These are phyloP conservation scores for Wickerhamomyces hampshirensis DNA, from an alignment of 805 yeast species.

Conservation along the genomic window DNA sequence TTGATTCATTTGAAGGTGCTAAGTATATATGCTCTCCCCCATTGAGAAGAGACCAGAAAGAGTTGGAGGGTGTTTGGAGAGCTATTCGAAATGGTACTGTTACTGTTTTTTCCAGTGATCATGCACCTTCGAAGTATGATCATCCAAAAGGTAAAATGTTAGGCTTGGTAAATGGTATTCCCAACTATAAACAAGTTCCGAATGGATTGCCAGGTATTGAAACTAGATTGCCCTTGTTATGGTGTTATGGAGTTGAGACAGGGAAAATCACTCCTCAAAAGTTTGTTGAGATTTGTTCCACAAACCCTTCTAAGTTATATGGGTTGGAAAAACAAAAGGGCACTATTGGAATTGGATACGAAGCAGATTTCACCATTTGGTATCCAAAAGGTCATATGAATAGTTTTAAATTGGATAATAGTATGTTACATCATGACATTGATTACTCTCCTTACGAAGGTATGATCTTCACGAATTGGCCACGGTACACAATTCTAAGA, in stretches of 20 bases:
- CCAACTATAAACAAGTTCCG: slow-evolving; percentile 40
- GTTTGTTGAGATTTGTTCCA: slow-evolving; percentile 40
- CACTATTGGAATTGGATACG: slow-evolving; percentile 39
- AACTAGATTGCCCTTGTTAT: slow-evolving; percentile 40
- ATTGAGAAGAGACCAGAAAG: slow-evolving; percentile 33
- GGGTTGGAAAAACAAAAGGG: slow-evolving; percentile 40
- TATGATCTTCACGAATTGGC: slow-evolving; percentile 39
- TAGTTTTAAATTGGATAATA: slow-evolving; percentile 25
- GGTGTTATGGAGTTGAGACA: slow-evolving; percentile 39
- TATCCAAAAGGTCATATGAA: slow-evolving; percentile 33
- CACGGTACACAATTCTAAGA: slow-evolving; percentile 37
- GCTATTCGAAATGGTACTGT: slow-evolving; percentile 43
- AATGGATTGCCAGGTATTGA: slow-evolving; percentile 48
- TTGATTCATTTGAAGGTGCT: slow-evolving; percentile 41
- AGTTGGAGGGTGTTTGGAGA: slow-evolving; percentile 41
- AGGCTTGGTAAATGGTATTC: slow-evolving; percentile 35
- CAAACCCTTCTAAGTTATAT: slow-evolving; percentile 43
- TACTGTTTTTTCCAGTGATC: slow-evolving; percentile 42
- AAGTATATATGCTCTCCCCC: slow-evolving; percentile 50
- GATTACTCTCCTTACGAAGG: slow-evolving; percentile 39
- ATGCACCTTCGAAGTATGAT: slow-evolving; percentile 41
- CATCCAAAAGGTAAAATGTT: slow-evolving; percentile 37
- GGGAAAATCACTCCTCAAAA: slow-evolving; percentile 36
- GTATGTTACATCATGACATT: slow-evolving; percentile 31
- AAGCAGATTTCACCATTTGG: slow-evolving; percentile 47